Evolutionary conservation across 1,284 basidiomycete genomes (phyloP).

Genomic region (Malassezia furfur): DNA sequence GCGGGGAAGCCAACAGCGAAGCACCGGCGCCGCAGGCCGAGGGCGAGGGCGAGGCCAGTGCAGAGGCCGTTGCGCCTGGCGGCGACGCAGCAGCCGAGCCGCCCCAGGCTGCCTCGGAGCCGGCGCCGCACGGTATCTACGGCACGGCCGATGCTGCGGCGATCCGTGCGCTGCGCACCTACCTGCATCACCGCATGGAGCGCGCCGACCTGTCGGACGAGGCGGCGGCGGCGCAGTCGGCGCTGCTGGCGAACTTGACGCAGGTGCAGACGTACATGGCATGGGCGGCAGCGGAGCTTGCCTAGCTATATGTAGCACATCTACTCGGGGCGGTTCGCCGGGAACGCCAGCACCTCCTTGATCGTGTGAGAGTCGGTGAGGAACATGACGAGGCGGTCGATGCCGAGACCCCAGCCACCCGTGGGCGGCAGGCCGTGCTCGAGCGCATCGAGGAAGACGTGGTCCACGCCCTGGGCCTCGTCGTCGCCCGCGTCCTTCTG

Average conservation of each 20-base stretch:
- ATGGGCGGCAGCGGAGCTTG: background rate
- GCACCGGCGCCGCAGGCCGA: background rate
- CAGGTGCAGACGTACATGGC: slow-evolving; percentile 9
- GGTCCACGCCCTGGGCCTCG: slow-evolving; percentile 89
- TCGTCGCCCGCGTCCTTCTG: slow-evolving; percentile 97
- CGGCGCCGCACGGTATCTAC: background rate
- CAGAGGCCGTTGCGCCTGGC: background rate
- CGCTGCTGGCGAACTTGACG: background rate
- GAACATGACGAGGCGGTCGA: slow-evolving; percentile 31
- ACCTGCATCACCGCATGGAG: slow-evolving; percentile 2
- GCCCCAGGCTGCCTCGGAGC: background rate
- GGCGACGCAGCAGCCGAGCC: background rate
- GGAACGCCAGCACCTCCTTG: slow-evolving; percentile 81
- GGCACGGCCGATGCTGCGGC: background rate
- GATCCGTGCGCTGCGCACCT: background rate
- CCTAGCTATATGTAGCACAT: background rate
- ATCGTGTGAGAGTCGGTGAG: slow-evolving; percentile 55
- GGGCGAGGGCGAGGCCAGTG: background rate
- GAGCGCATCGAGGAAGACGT: slow-evolving; percentile 56
- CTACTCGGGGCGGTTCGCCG: slow-evolving; percentile 68
- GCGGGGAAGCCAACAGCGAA: too few relatives aligned
- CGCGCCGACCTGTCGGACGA: background rate
- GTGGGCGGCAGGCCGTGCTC: slow-evolving; percentile 96
- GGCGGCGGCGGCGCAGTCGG: background rate
- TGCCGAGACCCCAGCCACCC: slow-evolving; percentile 57